phyloP scores from a whole-genome alignment of 345 rosid species.

The Salix arbutifolia region DNA sequence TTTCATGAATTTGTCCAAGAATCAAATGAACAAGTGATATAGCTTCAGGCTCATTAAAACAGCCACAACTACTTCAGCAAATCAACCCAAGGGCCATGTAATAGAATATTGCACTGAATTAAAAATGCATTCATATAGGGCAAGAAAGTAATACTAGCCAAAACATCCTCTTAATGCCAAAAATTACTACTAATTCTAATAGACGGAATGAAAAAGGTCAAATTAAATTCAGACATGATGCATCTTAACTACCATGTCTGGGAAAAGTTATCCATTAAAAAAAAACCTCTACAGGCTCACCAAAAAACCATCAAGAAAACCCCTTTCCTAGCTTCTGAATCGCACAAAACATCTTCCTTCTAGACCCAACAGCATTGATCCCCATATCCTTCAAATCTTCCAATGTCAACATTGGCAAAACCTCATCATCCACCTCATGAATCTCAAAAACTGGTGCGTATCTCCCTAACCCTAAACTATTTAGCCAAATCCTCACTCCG shows the following conservation, averaged over 20 bases:
- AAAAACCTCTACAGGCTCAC: constrained; percentile 16
- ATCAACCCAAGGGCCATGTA: constrained; percentile 1
- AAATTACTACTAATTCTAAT: constrained; percentile 14
- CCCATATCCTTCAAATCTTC: constrained; percentile 95
- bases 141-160: constrained; percentile 10
- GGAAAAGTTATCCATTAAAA: constrained; percentile 19
- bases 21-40: background rate
- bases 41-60: background rate
- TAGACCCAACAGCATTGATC: constrained; percentile 75
- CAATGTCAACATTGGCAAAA: constrained; percentile 71
- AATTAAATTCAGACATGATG: constrained; percentile 42
- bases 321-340: constrained; percentile 77
- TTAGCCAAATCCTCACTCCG: constrained; percentile 63
- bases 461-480: constrained; percentile 64
- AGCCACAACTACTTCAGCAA: background rate
- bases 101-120: constrained; percentile 23
- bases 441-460: constrained; percentile 78
- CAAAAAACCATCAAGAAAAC: constrained; percentile 43
- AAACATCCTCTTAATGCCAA: constrained; percentile 29
- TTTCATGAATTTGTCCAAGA: background rate
- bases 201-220: constrained; percentile 16
- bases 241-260: constrained; percentile 49
- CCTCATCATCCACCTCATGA: constrained; percentile 85
- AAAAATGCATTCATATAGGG: constrained; percentile 23
- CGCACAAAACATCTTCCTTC: constrained; percentile 76